Evolutionary conservation across 2,329 filamentous ascomycete species (phyloP), one percentile per base, ranked within the genome.

Genomic region (Pyricularia sp.): DNA sequence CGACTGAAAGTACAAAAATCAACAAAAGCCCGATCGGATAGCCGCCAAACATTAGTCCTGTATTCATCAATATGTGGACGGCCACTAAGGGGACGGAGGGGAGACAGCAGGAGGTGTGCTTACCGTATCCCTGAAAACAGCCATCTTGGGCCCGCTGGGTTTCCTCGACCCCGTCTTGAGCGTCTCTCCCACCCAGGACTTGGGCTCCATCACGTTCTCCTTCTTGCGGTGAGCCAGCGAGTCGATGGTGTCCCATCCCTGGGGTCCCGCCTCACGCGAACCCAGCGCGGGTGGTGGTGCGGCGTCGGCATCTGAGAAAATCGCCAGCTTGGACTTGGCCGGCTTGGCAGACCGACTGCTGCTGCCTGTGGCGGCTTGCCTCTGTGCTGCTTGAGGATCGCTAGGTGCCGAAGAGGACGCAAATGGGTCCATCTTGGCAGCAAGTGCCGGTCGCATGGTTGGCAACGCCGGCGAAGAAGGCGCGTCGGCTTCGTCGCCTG

Each of bases 91-190:
- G 77, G 77, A 73, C 74, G 72, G 74, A 71, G 71, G 23, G 12
- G n/a, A 72, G 72, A 74, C 69, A 73, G 72, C n/a, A n/a, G 72
- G 71, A 74, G 69, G 72, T 74, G 69, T 77, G 85, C 93, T 90
- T 90, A 99, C 95, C 91, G 91, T 84, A 84, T 99, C 95, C 84
- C 92, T 94, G 84, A 97, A 99, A 64, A 99, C 87, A 76, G 90
- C 84, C 89, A 99, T 91, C 84, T 97, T 98, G 68, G 90, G 85
- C 68, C 85, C 88, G 63, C 84, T 87, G 7, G 66, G 28, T 81
- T 92, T 92, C 82, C 92, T 95, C 74, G 93, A 94, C 61, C 92
- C 93, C 2, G 88, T 91, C 79, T 94, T 92, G 73, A 99, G 80
- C 59, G 92, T 97, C 82, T 98, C 93, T 30, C 95, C 95, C 12